Base-by-base conservation (phyloP, 1,284 basidiomycete species). In the Chalciporus piperatoides region DNA sequence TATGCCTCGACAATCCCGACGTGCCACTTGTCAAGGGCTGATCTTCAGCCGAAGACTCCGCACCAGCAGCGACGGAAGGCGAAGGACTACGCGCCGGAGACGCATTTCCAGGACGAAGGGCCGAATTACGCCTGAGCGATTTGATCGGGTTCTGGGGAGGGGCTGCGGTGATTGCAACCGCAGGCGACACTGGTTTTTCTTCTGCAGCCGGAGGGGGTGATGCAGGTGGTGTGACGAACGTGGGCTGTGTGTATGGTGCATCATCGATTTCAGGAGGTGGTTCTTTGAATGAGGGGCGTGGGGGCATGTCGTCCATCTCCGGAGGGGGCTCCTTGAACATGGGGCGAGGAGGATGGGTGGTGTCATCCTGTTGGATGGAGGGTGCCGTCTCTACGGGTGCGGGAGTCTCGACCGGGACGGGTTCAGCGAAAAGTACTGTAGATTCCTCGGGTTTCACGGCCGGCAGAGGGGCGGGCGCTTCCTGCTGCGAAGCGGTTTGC, bases 51-150 rank as follows among this genome's bases (percentile, higher is more conserved):
- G 68, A 49, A 23, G 73, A 58, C 47, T 73, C 67, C 12, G 68
- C 51, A 51, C 60, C 52, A 12, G 46, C 24, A 11, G 44, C 35
- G 15, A 63, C 38, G 51, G 71, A 62, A 14, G 78, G 76, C 6
- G 78, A 74, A 9, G 76, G 70, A 56, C 74, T 78, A 27, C 75
- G 75, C 27, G 63, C 62, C 33, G 75, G 65, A 19, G 70, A 70
- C 15, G 67, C 59, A 38, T 62, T 61, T 25, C 64, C 63, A 37
- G 67, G 59, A 36, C 57, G 56, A 51, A 53, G 64, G 55, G 56
- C 64, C 40, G 49, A 61, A 44, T 64, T 59, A 23, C 68, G 58
- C 25, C 67, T 65, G 12, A 71, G 52, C 9, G 61, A 54, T 44
- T 61, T 65, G 12, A 71, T 72, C 30, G 68, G 71, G 52, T 76